Evolutionary conservation across 441 rosid genomes (phyloP), one percentile per base, ranked within the genome.

Genomic region (Croton laevigatus): DNA sequence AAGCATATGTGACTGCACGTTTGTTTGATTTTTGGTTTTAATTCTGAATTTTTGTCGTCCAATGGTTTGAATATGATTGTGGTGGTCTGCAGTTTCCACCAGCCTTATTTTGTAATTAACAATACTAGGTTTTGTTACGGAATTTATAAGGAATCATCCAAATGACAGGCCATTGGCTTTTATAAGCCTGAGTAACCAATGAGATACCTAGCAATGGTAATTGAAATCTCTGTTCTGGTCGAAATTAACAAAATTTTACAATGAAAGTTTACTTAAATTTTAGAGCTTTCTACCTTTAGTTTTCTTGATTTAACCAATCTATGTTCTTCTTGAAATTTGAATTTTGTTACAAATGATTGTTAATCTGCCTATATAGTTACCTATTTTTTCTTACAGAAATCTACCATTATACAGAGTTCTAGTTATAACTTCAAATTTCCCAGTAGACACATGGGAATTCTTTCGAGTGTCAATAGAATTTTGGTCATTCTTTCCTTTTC

Each of bases 401-500:
- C 13, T 20, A 32, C 17, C 6, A 36, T 53, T 44, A 11, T 46
- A 10, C 63, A 44, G 44, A 20, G 32, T 45, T 14, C 48, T 32
- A 3, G n/a, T 46, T 37, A 4, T 40, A 55, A 34, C 23, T 3
- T 40, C n/a, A 27, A n/a, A 5, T 38, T 17, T 38, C 27, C 19
- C 17, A 32, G 8, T 17, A 6, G 38, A 34, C 1, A 6, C 12
- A 52, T 54, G 52, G 62, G 17, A 22, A 48, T 54, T 68, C 5
- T 60, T 40, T 38, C 23, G 32, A 32, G 22, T 34, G n/a, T 59
- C 48, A 6, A 42, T 59, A 37, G 51, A 27, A 22, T 19, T 70
- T 70, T 42, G 32, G 67, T 70, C 51, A 38, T 70, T 23, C 58
- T 57, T 57, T 71, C 67, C 54, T 67, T 64, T 58, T 68, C 74